Evolutionary conservation across 2,329 filamentous ascomycete genomes (phyloP), one percentile per base, ranked within the genome.

Genomic region (Phialophora verrucosa): DNA sequence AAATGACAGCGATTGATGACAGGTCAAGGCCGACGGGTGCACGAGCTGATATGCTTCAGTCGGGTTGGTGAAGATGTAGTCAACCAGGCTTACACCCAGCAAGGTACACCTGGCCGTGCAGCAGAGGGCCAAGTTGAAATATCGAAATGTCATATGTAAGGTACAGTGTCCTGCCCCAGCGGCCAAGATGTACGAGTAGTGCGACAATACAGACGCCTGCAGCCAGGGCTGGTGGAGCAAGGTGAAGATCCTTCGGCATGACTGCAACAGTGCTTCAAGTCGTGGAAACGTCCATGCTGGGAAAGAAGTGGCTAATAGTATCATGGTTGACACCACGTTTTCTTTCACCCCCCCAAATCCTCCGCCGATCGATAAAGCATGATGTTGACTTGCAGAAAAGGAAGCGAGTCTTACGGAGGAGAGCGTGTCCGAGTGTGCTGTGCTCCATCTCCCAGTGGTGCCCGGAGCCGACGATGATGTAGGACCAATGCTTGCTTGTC

Each of bases 131-230:
- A 44, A 44, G n/a, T 8, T 32, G 42, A 2, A 27, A 6, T 7
- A 31, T 12, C 42, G 57, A 49, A 17, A 32, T 14, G 57, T 42
- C 57, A 50, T 32, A 50, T 59, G 57, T 59, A 59, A 59, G 57
- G 57, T 59, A 59, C 57, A 29, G 38, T 31, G 20, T 47, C 12
- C 44, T 35, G 7, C 32, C 5, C 12, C 57, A 51, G 29, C 10
- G 44, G 44, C 47, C 57, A 29, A 50, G 12, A 25, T 23, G 47
- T 50, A n/a, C n/a, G n/a, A n/a, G n/a, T n/a, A 11, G n/a, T 50
- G 23, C 17, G n/a, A 50, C 47, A 11, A 17, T 51, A 44, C 38
- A 23, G 10, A 51, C 42, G 31, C 7, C 27, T 31, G 42, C 57
- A 44, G 35, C 31, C 14, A 49, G n/a, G 38, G 8, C 38, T 14